Evolutionary conservation across 768 basidiomycete genomes (phyloP).

Genomic region (Mycena latifolia): DNA sequence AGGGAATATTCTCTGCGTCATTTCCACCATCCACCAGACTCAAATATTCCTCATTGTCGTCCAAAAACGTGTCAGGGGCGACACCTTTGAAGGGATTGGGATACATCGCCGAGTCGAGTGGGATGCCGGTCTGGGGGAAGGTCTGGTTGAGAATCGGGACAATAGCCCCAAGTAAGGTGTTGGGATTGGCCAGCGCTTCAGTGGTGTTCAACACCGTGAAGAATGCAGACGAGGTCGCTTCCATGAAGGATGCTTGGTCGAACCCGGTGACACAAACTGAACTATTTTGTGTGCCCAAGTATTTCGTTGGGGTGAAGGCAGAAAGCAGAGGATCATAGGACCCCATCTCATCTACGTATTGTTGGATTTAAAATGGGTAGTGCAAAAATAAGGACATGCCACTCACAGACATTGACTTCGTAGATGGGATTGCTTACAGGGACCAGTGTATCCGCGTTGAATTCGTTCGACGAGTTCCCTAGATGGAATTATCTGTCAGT

Average conservation of each 20-base stretch:
- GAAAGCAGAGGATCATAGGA: background rate
- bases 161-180: too few relatives aligned
- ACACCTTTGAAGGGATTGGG: background rate
- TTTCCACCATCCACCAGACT: background rate
- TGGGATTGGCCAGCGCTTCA: too few relatives aligned
- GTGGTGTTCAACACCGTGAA: too few relatives aligned
- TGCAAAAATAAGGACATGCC: conserved; percentile 9
- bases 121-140: too few relatives aligned
- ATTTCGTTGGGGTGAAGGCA: background rate
- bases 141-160: too few relatives aligned
- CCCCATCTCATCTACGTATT: background rate
- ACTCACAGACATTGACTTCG: background rate
- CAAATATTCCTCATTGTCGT: background rate
- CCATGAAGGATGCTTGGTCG: background rate
- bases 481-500: too few relatives aligned
- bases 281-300: background rate
- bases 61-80: background rate
- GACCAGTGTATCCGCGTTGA: too few relatives aligned
- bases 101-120: background rate
- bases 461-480: too few relatives aligned
- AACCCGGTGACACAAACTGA: background rate
- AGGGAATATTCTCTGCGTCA: background rate
- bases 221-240: background rate
- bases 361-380: background rate
- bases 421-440: background rate